These are phyloP conservation scores for Zygoascus bituminiphila DNA, from an alignment of 805 yeast species.

Conservation along the genomic window DNA sequence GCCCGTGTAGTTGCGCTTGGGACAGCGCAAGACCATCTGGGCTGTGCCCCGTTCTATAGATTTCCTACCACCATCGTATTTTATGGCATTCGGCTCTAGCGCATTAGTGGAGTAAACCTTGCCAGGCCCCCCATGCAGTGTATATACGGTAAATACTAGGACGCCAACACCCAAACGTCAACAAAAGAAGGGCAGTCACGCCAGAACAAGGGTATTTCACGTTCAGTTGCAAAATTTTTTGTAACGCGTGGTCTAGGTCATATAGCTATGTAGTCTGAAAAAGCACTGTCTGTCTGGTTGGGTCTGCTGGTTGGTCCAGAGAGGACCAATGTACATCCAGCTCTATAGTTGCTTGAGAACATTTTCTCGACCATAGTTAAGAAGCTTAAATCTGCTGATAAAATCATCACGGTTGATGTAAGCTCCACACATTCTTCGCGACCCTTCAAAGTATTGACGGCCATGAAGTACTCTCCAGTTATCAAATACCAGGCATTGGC, in stretches of 20 bases:
- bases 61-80: neutral
- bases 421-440: constrained; percentile 65
- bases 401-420: constrained; percentile 63
- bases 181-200: no score
- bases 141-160: no score
- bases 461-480: constrained; percentile 70
- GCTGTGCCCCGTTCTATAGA: neutral
- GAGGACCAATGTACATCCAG: no score
- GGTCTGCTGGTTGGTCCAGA: no score
- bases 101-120: no score
- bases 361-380: constrained; percentile 41
- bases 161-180: no score
- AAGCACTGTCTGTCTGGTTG: no score
- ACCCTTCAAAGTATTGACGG: constrained; percentile 57
- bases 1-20: neutral
- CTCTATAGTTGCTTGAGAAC: constrained; percentile 28
- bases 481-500: constrained; percentile 58
- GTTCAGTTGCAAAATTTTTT: no score
- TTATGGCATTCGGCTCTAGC: neutral
- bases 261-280: no score
- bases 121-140: no score
- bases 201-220: no score
- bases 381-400: constrained; percentile 37
- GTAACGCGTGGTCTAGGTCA: no score
- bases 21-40: neutral